Evolutionary conservation across 2,329 filamentous ascomycete genomes (phyloP), one percentile per base, ranked within the genome.

Genomic region (Trichoderma pleuroti): DNA sequence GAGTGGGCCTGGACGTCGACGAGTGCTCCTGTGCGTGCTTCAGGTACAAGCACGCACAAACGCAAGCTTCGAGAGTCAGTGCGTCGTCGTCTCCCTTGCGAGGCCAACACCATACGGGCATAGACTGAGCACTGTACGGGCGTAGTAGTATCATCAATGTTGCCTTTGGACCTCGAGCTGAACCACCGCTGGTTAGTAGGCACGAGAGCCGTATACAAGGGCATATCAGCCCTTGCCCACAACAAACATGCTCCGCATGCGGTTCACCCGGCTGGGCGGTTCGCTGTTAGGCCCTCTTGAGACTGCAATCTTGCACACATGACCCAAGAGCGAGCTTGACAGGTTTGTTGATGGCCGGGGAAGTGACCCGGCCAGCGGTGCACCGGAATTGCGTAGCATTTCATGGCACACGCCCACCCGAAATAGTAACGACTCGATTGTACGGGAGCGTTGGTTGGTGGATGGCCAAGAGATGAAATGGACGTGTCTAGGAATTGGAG

Each of bases 181-280:
- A 32, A 36, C n/a, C 24, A 36, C 21, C 36, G 57, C 54, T 49
- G 54, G 66, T 46, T 59, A 21, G 56, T 59, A 21, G 56, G 57
- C 66, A 70, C 67, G 70, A 72, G 70, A 60, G 46, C 64, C 54
- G 36, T 67, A 42, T 67, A 70, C 66, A 34, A 21, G 56, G 30
- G 28, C 60, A 46, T 59, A 56, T n/a, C 49, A 56, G 66, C 67
- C 61, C 66, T 70, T 39, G 67, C 9, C 52, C 66, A 60, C 32
- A 54, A 56, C 18, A 66, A 66, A 24, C 64, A 68, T 54, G 61
- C 28, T 60, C 62, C 64, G 72, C 69, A 68, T 70, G 70, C 62
- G 57, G 32, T 60, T 62, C 71, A 75, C 74, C 76, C 76, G 74
- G 75, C 74, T 73, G 75, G 72, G 34, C 73, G 76, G 76, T 76